These are phyloP conservation scores for Dothistroma pini DNA, from an alignment of 2,329 filamentous ascomycete species.

Conservation along the genomic window DNA sequence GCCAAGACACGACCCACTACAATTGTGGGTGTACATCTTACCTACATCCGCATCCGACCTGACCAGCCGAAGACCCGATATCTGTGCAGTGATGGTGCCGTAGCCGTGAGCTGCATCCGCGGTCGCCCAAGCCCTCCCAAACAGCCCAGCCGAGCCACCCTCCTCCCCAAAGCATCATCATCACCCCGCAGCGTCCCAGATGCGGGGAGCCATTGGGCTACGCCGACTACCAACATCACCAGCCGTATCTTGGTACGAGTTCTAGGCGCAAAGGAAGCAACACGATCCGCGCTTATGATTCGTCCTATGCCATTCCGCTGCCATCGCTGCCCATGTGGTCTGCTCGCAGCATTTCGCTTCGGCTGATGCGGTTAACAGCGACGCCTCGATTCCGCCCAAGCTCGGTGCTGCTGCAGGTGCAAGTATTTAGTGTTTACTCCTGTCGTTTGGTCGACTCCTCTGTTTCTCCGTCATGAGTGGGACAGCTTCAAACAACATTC, in stretches of 20 bases:
- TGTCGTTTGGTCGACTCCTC: not conserved
- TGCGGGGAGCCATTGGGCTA: not conserved
- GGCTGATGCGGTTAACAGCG: not conserved
- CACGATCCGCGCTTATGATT: not conserved
- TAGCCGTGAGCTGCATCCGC: not conserved
- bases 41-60: not conserved
- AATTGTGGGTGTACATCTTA: not conserved
- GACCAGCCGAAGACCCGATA: not conserved
- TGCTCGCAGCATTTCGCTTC: not conserved
- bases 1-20: not conserved
- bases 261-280: not conserved
- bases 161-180: not conserved
- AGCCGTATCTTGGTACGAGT: not conserved
- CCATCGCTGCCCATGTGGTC: not conserved
- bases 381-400: not conserved
- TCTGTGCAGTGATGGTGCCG: not conserved
- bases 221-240: not conserved
- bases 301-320: not conserved
- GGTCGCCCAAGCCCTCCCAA: not conserved
- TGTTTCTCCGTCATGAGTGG: conserved; percentile 9
- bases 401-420: not conserved
- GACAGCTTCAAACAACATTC: conserved; percentile 29
- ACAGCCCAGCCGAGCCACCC: not conserved
- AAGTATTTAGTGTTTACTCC: conserved; percentile 8
- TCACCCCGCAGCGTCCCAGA: not conserved